phyloP scores from a whole-genome alignment of 805 yeast species.

The Monosporozyma servazzii region DNA sequence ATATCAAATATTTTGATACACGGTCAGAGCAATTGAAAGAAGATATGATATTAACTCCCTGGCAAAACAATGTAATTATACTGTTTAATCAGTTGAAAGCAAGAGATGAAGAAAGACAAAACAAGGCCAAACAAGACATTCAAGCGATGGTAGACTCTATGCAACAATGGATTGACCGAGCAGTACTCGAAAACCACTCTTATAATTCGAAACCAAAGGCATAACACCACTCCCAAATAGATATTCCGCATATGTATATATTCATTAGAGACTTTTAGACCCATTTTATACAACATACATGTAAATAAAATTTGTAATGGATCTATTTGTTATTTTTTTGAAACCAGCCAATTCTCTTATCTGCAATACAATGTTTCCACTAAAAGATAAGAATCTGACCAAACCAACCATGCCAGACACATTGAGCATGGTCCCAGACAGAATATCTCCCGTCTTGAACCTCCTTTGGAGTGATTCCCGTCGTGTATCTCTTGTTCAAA shows the following conservation, averaged over 20 bases:
- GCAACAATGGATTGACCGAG: slow-evolving; percentile 13
- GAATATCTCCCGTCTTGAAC: background rate
- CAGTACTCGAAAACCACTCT: background rate
- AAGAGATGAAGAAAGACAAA: background rate
- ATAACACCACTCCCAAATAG: background rate
- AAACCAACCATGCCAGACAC: background rate
- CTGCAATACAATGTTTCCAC: background rate
- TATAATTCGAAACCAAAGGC: background rate
- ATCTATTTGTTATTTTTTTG: background rate
- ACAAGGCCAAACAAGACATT: background rate
- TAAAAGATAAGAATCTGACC: background rate
- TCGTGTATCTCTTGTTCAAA: background rate
- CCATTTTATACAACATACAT: background rate
- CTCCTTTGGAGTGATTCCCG: background rate
- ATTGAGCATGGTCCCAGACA: background rate
- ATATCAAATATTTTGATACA: background rate
- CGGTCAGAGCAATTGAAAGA: background rate
- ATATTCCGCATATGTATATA: background rate
- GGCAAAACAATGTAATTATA: background rate
- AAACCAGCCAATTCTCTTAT: background rate
- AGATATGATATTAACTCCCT: background rate
- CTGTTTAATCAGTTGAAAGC: background rate
- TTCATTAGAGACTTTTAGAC: background rate
- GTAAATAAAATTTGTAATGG: background rate
- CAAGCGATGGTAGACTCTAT: slow-evolving; percentile 8